These are phyloP conservation scores for Pseudogymnoascus sp. DNA, from an alignment of 2,329 filamentous ascomycete species.

Conservation along the genomic window DNA sequence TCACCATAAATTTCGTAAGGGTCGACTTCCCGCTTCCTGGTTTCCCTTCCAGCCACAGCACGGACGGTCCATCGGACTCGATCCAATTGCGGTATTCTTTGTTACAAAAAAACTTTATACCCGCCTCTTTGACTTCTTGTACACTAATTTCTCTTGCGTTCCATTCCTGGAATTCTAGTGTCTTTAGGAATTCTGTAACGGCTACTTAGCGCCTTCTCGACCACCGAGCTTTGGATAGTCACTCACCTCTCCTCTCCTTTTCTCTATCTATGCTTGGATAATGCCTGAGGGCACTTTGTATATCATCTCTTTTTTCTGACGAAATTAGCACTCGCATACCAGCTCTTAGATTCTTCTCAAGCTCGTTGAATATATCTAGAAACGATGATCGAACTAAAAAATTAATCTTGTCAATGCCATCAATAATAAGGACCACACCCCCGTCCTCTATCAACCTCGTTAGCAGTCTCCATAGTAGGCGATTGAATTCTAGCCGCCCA, in stretches of 20 bases:
- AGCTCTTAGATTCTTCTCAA: too few species aligned
- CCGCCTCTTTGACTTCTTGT: neutral
- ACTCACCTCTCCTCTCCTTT: slow-evolving; percentile 9
- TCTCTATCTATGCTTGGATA: slow-evolving; percentile 6
- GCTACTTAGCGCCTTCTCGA: neutral
- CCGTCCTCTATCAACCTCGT: too few species aligned
- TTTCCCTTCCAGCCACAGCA: slow-evolving; percentile 18
- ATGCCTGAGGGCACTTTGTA: neutral
- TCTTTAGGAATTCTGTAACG: neutral
- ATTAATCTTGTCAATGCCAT: too few species aligned
- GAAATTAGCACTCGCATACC: neutral
- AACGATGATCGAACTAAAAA: too few species aligned
- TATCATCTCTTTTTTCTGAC: neutral
- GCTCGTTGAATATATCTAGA: too few species aligned
- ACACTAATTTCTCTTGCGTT: slow-evolving; percentile 4
- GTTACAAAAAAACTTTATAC: neutral
- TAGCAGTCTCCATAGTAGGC: too few species aligned
- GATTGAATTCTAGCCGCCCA: too few species aligned
- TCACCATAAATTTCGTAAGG: slow-evolving; percentile 14
- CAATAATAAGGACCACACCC: too few species aligned
- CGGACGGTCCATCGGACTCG: neutral
- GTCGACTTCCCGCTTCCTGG: slow-evolving; percentile 21
- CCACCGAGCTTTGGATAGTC: neutral
- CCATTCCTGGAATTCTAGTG: slow-evolving; percentile 8
- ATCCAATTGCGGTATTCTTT: neutral